Evolutionary conservation across 1,284 basidiomycete genomes (phyloP), one percentile per base, ranked within the genome.

Genomic region (Trichosporon sp.): DNA sequence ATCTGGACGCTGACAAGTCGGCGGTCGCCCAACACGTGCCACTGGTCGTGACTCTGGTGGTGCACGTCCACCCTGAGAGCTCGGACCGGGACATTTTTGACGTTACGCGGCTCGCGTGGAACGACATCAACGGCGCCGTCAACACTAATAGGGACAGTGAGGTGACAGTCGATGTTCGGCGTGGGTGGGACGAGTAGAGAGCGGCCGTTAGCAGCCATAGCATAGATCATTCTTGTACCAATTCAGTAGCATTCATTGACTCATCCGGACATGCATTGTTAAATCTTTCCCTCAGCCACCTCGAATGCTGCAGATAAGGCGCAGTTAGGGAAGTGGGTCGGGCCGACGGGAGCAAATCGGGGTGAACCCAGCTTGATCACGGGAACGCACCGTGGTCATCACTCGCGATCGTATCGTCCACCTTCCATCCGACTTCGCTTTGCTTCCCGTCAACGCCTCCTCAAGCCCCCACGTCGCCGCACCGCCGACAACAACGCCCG

Each of bases 11-110:
- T 12, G 43, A 40, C 4, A 46, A 35, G 40, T 66, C 65, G 59
- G 48, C 37, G 19, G 6, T 65, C 19, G 54, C 65, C 37, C 65
- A 66, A 2, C 70, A 74, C 46, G 73, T 70, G 5, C 78, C 78
- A 0, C 73, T 96, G 59, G 89, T 96, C n/a, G 90, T 93, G 26
- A 93, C 93, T 21, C 84, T 96, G 38, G 89, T 91, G 76, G 84
- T 94, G 54, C 92, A 93, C 77, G 91, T 96, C 16, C 85, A 87
- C 66, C 82, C 86, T 46, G 90, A 91, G 70, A 78, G 92, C 46
- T 86, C 86, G 7, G 93, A 96, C 81, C 87, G 87, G 46, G 92
- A 93, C 66, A 87, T 94, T 51, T 78, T 96, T 65, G 86, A 86
- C 16, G 71, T 85, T 1, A 85, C 83, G 11, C 77, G 78, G 67